Evolutionary conservation across 225 moss, liverwort and hornwort species (phyloP).

Genomic region (Physcomitrellopsis africana): DNA sequence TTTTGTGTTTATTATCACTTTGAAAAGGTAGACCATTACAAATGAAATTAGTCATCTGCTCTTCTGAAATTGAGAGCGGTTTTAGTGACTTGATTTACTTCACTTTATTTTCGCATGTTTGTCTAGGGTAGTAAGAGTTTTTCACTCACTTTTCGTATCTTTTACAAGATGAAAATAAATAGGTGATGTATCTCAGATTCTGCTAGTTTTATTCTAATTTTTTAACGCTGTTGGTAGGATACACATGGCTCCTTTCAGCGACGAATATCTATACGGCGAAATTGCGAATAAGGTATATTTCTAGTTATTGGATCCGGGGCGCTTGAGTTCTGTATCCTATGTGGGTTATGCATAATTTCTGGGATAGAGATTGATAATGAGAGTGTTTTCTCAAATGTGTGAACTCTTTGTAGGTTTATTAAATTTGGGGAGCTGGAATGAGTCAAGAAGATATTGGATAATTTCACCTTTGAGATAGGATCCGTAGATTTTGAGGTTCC

Average conservation of each 20-base stretch:
- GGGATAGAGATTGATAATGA: background rate
- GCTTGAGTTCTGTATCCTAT: background rate
- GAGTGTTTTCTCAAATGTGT: background rate
- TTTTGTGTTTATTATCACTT: background rate
- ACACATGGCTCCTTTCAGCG: slow-evolving; percentile 59
- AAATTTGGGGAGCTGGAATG: slow-evolving; percentile 8
- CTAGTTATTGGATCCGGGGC: background rate
- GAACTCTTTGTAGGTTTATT: background rate
- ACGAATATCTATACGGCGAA: slow-evolving; percentile 60
- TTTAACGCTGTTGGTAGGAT: slow-evolving; percentile 41
- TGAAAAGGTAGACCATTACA: background rate
- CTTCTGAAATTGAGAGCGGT: background rate
- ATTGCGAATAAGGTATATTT: slow-evolving; percentile 61
- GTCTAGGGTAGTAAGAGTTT: background rate
- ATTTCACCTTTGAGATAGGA: background rate
- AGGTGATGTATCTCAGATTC: background rate
- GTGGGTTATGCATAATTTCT: no score
- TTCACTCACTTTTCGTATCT: background rate
- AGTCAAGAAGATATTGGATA: background rate
- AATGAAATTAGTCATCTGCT: background rate
- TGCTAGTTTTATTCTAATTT: background rate
- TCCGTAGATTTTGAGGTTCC: no score
- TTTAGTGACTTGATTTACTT: background rate
- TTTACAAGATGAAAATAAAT: no score
- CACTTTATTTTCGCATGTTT: background rate